Conservation (phyloP, 441 rosid species). For the Arabidopsis lyrata region DNA sequence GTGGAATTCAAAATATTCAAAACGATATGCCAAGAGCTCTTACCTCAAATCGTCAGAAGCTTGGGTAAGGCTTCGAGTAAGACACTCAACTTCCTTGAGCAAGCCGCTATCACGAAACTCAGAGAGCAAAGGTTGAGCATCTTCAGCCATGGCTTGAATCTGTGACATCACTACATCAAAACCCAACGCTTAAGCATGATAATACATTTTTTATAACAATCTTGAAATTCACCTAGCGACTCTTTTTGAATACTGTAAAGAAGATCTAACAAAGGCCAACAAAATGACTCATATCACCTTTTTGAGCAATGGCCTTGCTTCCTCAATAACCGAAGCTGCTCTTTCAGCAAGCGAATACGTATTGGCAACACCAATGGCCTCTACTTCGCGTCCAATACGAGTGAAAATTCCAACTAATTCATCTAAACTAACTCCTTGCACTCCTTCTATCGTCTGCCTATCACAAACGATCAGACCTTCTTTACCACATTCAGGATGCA, state of each 20-base stretch:
- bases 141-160: slow-evolving; percentile 97
- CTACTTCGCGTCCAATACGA: slow-evolving; percentile 87
- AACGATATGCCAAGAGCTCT: slow-evolving; percentile 19
- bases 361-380: slow-evolving; percentile 77
- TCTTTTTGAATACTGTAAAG: neutral
- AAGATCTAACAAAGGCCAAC: slow-evolving; percentile 29
- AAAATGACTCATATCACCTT: slow-evolving; percentile 67
- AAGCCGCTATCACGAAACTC: slow-evolving; percentile 86
- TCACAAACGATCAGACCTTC: slow-evolving; percentile 93
- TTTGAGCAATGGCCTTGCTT: slow-evolving; percentile 84
- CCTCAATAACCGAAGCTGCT: slow-evolving; percentile 81
- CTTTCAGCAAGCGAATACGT: slow-evolving; percentile 75
- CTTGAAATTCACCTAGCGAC: neutral
- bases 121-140: slow-evolving; percentile 88
- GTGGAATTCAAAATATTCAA: neutral
- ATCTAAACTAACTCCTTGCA: slow-evolving; percentile 94
- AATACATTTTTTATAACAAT: slow-evolving; percentile 43
- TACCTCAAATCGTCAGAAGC: slow-evolving; percentile 95
- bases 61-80: slow-evolving; percentile 83
- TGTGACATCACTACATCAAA: slow-evolving; percentile 85
- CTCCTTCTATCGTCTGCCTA: slow-evolving; percentile 84
- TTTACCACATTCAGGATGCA: slow-evolving; percentile 69
- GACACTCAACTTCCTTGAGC: slow-evolving; percentile 84
- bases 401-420: slow-evolving; percentile 88
- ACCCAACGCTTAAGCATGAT: slow-evolving; percentile 57